phyloP scores from a whole-genome alignment of 108 stramenopile species.

The Nannochloropsis gaditana region DNA sequence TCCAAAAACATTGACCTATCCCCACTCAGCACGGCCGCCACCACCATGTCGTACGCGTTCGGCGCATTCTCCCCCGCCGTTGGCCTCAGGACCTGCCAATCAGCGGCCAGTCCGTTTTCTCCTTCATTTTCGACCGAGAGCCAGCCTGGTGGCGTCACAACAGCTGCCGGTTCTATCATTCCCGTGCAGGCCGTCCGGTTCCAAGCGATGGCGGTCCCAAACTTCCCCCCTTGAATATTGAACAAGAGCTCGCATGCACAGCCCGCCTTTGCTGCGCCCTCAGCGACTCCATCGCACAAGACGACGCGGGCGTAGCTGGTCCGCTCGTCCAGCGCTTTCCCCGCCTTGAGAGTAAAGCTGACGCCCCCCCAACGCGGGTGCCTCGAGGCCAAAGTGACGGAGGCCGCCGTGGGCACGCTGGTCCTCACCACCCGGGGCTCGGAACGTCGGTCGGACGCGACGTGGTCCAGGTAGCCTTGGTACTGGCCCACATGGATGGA shows the following conservation, averaged over 20 bases:
- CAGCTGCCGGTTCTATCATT: background rate
- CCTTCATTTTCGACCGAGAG: background rate
- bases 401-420: background rate
- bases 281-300: background rate
- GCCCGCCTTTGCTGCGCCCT: background rate
- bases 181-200: background rate
- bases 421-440: conserved; percentile 64
- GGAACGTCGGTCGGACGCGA: conserved; percentile 67
- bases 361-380: conserved; percentile 80
- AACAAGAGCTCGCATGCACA: background rate
- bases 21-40: background rate
- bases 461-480: conserved; percentile 54
- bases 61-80: background rate
- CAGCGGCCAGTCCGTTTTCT: background rate
- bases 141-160: background rate
- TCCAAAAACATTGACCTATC: conserved; percentile 13
- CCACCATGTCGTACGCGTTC: background rate
- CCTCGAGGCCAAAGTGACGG: background rate
- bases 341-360: conserved; percentile 84
- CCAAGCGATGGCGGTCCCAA: background rate
- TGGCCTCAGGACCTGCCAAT: background rate
- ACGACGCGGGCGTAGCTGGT: conserved; percentile 29
- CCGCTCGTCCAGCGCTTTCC: conserved; percentile 82
- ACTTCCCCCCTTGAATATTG: conserved; percentile 20
- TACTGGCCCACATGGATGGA: background rate